phyloP scores from a whole-genome alignment of 441 rosid genomes.

The Dalechampia spathulata region DNA sequence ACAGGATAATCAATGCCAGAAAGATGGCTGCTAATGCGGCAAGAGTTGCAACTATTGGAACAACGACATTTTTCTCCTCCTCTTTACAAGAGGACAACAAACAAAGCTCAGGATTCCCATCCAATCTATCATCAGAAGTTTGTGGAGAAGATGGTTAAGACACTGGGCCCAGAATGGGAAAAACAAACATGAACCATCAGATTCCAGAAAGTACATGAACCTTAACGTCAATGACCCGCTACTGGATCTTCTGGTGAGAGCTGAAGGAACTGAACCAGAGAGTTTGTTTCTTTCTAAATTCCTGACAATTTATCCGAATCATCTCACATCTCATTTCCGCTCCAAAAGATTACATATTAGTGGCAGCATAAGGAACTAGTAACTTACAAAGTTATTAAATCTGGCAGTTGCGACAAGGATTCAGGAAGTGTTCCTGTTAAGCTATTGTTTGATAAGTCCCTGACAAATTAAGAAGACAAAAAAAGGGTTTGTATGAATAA shows the following conservation, averaged over 20 bases:
- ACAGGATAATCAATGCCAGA: constrained; percentile 22
- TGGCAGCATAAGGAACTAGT: neutral
- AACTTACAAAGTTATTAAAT: constrained; percentile 43
- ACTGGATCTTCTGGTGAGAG: constrained; percentile 27
- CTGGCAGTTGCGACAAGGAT: constrained; percentile 31
- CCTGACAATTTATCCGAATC: constrained; percentile 18
- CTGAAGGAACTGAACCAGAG: constrained; percentile 39
- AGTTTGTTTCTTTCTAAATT: constrained; percentile 46
- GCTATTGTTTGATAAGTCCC: constrained; percentile 57
- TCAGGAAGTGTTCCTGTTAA: constrained; percentile 41
- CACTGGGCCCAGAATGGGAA: neutral
- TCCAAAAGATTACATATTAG: neutral
- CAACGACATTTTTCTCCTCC: constrained; percentile 18
- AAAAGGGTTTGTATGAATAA: neutral
- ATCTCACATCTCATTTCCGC: neutral
- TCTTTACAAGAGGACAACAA: constrained; percentile 30
- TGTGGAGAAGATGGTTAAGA: no score
- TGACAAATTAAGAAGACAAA: constrained; percentile 10
- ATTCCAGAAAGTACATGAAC: constrained; percentile 14
- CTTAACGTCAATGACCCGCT: constrained; percentile 29
- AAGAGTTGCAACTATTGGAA: constrained; percentile 31
- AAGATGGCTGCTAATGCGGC: constrained; percentile 21
- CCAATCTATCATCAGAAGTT: constrained; percentile 38
- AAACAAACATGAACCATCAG: neutral
- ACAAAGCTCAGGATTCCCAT: constrained; percentile 41